A percentile compares a stretch with the other conserved stretches of the same genome.
These are phyloP conservation scores for Parastagonospora avenae DNA, from an alignment of 2,329 filamentous ascomycete species.

Conservation along the genomic window DNA sequence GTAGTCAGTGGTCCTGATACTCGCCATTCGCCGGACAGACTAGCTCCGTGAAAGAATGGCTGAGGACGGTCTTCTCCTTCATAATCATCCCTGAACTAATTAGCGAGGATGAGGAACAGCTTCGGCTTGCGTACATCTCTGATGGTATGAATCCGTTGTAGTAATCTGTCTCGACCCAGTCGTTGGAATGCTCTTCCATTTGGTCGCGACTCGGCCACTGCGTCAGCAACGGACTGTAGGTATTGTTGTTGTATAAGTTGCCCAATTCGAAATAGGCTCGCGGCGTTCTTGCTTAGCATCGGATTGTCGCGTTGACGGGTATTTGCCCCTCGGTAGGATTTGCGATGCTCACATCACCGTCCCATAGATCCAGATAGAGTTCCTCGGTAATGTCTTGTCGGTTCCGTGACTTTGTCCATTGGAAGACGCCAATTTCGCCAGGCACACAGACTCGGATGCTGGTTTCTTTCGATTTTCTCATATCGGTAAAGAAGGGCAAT, in stretches of 20 bases:
- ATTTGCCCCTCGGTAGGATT: neutral
- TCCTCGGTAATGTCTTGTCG: slow-evolving; percentile 12
- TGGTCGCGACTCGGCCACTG: slow-evolving; percentile 6
- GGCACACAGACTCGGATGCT: slow-evolving; percentile 12
- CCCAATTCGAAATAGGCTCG: slow-evolving; percentile 25
- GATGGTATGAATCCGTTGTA: neutral
- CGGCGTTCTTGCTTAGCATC: slow-evolving; percentile 13
- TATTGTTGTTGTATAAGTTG: slow-evolving; percentile 6
- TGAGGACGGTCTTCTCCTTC: neutral
- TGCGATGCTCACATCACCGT: neutral
- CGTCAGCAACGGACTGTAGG: slow-evolving; percentile 9
- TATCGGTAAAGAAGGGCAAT: neutral
- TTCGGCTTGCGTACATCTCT: neutral
- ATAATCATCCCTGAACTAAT: neutral
- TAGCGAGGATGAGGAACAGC: neutral
- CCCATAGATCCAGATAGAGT: slow-evolving; percentile 6
- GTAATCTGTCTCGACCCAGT: neutral
- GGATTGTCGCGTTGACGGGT: neutral
- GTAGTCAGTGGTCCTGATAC: neutral
- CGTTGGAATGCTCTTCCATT: neutral
- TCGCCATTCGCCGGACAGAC: neutral
- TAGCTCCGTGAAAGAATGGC: neutral
- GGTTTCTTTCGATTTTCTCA: neutral
- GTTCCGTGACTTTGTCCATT: slow-evolving; percentile 14
- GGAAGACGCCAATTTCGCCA: slow-evolving; percentile 4